These are phyloP conservation scores for Pseudogymnoascus sp. DNA, from an alignment of 2,329 filamentous ascomycete species.

Conservation along the genomic window DNA sequence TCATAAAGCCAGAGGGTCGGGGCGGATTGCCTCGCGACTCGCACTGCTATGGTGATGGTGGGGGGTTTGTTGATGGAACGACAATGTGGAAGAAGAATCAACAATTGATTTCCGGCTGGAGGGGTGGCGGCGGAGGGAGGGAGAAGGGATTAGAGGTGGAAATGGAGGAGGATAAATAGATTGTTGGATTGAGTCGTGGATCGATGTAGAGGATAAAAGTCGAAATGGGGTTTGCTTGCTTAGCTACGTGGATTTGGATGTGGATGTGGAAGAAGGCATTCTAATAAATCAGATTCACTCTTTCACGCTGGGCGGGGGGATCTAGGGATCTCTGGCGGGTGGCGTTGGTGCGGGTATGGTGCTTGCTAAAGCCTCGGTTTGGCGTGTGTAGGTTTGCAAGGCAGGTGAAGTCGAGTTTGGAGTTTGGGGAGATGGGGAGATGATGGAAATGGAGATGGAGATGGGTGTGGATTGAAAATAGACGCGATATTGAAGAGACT, in stretches of 20 bases:
- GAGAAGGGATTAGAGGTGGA: neutral
- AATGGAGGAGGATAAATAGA: neutral
- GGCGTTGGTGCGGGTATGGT: neutral
- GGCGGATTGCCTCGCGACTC: neutral
- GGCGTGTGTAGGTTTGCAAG: neutral
- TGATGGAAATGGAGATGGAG: neutral
- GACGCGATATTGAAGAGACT: neutral
- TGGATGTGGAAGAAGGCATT: neutral
- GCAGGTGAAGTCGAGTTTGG: neutral
- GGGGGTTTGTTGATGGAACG: neutral
- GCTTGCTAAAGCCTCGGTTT: neutral
- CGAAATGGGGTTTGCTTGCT: neutral
- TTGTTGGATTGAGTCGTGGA: neutral
- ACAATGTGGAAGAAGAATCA: slow-evolving; percentile 2
- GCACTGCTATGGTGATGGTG: neutral
- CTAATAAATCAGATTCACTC: slow-evolving; percentile 7
- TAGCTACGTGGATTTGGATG: slow-evolving; percentile 1
- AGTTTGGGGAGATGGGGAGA: neutral
- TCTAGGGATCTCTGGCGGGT: neutral
- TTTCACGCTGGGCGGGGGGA: neutral
- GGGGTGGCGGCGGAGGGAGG: neutral
- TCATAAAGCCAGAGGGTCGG: slow-evolving; percentile 16
- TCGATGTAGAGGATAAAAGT: neutral
- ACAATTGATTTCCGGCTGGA: slow-evolving; percentile 1
- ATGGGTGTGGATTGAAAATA: neutral